A percentile compares a stretch with the other conserved stretches of the same genome.
These are phyloP conservation scores for Aureobasidium sp. DNA, from an alignment of 2,329 filamentous ascomycete genomes.

Conservation along the genomic window DNA sequence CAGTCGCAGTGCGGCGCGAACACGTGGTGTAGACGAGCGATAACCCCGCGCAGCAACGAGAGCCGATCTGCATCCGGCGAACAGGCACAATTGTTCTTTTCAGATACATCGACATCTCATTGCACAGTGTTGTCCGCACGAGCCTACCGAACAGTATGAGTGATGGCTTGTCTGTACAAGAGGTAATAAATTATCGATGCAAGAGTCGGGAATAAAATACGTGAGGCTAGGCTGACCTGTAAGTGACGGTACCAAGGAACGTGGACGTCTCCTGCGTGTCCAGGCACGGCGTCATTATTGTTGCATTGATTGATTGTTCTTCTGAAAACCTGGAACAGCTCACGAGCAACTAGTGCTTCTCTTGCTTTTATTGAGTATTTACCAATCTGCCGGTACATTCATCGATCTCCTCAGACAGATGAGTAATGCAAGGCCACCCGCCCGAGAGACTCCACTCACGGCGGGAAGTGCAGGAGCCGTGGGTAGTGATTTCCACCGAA, in stretches of 20 bases:
- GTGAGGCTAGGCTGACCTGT: neutral
- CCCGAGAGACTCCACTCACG: too few species aligned
- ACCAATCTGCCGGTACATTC: too few species aligned
- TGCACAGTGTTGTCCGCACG: neutral
- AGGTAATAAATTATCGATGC: neutral
- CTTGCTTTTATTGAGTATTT: too few species aligned
- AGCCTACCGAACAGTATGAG: neutral
- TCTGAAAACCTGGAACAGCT: too few species aligned
- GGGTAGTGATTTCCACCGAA: too few species aligned
- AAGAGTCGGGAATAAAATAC: neutral
- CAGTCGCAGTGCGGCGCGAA: constrained; percentile 5
- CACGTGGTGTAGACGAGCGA: constrained; percentile 10
- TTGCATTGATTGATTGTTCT: too few species aligned
- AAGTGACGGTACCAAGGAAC: neutral
- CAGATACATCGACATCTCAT: neutral
- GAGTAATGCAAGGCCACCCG: too few species aligned
- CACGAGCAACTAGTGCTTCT: too few species aligned
- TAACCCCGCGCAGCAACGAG: neutral
- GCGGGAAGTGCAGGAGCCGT: too few species aligned
- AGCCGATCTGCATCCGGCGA: neutral
- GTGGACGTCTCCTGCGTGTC: neutral
- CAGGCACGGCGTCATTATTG: too few species aligned
- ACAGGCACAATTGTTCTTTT: neutral
- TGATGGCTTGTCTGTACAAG: neutral
- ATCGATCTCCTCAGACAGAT: too few species aligned